Evolutionary conservation across 805 yeast genomes (phyloP).

Genomic region (Sungouiella blattae): DNA sequence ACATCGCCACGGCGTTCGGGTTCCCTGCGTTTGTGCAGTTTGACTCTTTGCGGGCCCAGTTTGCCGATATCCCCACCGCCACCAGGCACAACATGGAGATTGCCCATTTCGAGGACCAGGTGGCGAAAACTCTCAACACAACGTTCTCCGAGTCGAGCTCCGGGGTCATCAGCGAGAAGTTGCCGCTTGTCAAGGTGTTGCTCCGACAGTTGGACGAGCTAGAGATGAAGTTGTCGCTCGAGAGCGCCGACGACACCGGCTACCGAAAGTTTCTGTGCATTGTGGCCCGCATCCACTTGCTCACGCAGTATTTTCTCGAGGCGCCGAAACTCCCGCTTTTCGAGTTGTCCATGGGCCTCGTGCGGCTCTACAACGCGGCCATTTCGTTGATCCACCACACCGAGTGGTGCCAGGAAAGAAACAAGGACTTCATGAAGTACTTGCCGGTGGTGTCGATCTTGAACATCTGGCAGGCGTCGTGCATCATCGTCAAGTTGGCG

Average conservation of each 20-base stretch:
- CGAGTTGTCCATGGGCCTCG: slow-evolving; percentile 69
- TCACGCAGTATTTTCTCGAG: slow-evolving; percentile 79
- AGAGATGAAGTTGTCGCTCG: slow-evolving; percentile 50
- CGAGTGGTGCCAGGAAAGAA: slow-evolving; percentile 53
- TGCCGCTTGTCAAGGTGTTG: slow-evolving; percentile 70
- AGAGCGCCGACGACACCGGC: slow-evolving; percentile 49
- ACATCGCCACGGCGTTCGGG: slow-evolving; percentile 88
- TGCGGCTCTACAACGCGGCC: slow-evolving; percentile 77
- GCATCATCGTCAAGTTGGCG: slow-evolving; percentile 71
- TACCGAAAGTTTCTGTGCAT: slow-evolving; percentile 65
- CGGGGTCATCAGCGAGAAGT: slow-evolving; percentile 68
- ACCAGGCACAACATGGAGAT: slow-evolving; percentile 77
- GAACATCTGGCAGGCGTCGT: slow-evolving; percentile 89
- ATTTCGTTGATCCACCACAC: slow-evolving; percentile 67
- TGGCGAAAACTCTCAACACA: slow-evolving; percentile 70
- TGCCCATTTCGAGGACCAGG: slow-evolving; percentile 82
- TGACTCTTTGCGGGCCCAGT: slow-evolving; percentile 55
- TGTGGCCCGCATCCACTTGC: slow-evolving; percentile 75
- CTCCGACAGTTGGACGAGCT: slow-evolving; percentile 72
- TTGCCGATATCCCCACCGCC: slow-evolving; percentile 48
- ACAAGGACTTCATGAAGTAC: slow-evolving; percentile 64
- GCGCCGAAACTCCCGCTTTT: slow-evolving; percentile 46
- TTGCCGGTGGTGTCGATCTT: slow-evolving; percentile 81
- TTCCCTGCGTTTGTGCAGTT: slow-evolving; percentile 90
- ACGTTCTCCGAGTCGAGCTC: slow-evolving; percentile 64